Conservation (phyloP, 164 flowering plant genomes). For the Santalum album region DNA sequence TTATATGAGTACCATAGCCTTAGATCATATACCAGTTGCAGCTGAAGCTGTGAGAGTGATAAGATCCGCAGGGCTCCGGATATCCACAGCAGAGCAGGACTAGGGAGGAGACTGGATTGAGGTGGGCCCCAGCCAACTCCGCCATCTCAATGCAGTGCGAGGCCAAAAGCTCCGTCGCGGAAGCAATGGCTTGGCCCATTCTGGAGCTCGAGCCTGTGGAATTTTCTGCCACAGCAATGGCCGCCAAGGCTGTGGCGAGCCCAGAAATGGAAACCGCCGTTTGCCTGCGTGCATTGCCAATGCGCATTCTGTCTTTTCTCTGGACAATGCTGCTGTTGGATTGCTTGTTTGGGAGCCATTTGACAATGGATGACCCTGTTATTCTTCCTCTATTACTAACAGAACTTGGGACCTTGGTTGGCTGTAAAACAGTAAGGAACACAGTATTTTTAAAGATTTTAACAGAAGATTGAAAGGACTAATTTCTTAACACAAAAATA, state of each 20-base stretch:
- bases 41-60: conserved; percentile 93
- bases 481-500: too few relatives aligned
- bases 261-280: conserved; percentile 73
- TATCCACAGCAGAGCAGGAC: conserved; percentile 71
- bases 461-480: too few relatives aligned
- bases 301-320: conserved; percentile 66
- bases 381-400: too few relatives aligned
- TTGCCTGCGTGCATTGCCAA: conserved; percentile 62
- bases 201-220: conserved; percentile 10
- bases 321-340: conserved; percentile 18
- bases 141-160: conserved; percentile 78
- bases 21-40: conserved; percentile 60
- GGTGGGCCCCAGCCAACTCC: conserved; percentile 67
- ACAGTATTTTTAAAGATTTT: too few relatives aligned
- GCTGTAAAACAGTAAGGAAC: too few relatives aligned
- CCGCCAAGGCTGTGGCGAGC: conserved; percentile 76
- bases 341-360: conserved; percentile 74
- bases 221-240: conserved; percentile 50
- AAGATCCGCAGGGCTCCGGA: conserved; percentile 67
- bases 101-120: conserved; percentile 48
- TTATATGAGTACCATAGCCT: background rate
- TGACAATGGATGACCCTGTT: conserved; percentile 36
- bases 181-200: background rate
- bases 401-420: too few relatives aligned
- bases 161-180: conserved; percentile 14